Evolutionary conservation across 371 early-diverging fungal species (phyloP), one percentile per base, ranked within the genome.

Genomic region (Parasitella parasitica): DNA sequence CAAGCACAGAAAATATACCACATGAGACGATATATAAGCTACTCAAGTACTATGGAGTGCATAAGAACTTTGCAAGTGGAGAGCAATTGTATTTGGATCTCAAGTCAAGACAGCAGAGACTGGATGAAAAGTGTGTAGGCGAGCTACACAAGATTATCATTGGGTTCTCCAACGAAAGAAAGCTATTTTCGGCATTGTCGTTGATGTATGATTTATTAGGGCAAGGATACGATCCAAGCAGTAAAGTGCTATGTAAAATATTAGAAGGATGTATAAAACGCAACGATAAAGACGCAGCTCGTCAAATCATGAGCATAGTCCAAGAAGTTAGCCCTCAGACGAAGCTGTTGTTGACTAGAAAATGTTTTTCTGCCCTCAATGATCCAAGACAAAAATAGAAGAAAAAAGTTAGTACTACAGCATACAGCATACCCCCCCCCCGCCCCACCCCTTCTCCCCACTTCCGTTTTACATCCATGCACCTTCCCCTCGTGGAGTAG

Each of bases 11-110:
- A 6, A 54, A 22, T 3, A 36, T 55, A 20, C 41, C 49, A 22
- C 2, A 50, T 13, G 35, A 49, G 3, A 26, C 38, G 12, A 52
- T 64, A 22, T 4, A 49, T 1, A 18, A 35, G 4, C 38, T 62
- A 6, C 8, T 57, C 0, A 4, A 4, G 0, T 70, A 66, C 34
- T 70, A 54, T 56, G 20, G 38, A 30, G 9, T 34, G 24, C 18
- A 55, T n/a, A 39, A 55, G 4, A 37, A 52, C 24, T 28, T 65
- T 18, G 1, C 57, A 18, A 43, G 41, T 11, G 70, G 60, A 12
- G 70, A 70, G 26, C 70, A 70, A 54, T 6, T 66, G 11, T 66
- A 65, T 41, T 48, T 65, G 30, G 70, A 70, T 52, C 2, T 68
- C n/a, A 66, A 66, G 32, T 15, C 22, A 6, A 57, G 36, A 18